Evolutionary conservation across 2,329 filamentous ascomycete genomes (phyloP).

Genomic region (Verticillium isaacii): DNA sequence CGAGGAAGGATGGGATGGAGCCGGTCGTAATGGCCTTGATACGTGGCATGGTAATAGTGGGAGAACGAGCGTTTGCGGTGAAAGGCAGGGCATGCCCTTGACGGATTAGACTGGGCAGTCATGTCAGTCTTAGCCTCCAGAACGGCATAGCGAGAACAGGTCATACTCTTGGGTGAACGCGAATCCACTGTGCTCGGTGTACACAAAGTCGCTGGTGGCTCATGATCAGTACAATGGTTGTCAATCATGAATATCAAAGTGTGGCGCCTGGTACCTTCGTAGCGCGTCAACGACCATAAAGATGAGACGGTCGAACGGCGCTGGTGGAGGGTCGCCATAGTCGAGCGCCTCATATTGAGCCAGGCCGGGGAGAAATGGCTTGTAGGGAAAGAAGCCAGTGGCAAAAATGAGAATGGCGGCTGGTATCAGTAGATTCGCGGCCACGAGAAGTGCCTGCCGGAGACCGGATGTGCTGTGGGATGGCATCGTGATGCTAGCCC

Average conservation of each 20-base stretch:
- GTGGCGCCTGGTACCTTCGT: slow-evolving; percentile 57
- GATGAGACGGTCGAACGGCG: slow-evolving; percentile 82
- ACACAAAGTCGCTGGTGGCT: slow-evolving; percentile 85
- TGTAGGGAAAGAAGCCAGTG: slow-evolving; percentile 95
- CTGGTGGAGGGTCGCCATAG: slow-evolving; percentile 51
- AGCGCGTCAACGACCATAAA: slow-evolving; percentile 99
- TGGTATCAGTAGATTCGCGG: slow-evolving; percentile 75
- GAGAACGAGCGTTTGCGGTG: slow-evolving; percentile 92
- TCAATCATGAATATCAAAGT: not conserved
- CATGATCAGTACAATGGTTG: not conserved
- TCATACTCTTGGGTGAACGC: slow-evolving; percentile 76
- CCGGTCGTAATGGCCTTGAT: slow-evolving; percentile 97
- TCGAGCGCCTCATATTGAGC: slow-evolving; percentile 60
- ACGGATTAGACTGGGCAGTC: slow-evolving; percentile 66
- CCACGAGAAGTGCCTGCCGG: slow-evolving; percentile 38
- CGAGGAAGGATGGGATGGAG: slow-evolving; percentile 95
- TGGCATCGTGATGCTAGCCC: slow-evolving; percentile 9
- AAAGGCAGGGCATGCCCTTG: slow-evolving; percentile 83
- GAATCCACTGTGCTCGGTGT: slow-evolving; percentile 74
- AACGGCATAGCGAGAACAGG: not conserved
- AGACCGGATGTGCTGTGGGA: slow-evolving; percentile 5
- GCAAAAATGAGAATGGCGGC: slow-evolving; percentile 74
- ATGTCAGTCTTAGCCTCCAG: not conserved
- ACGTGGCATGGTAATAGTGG: slow-evolving; percentile 96
- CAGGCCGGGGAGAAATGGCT: slow-evolving; percentile 83